A percentile compares a stretch with the other conserved stretches of the same genome.
Conservation (phyloP, 805 yeast genomes). For the Yarrowia deformans region DNA sequence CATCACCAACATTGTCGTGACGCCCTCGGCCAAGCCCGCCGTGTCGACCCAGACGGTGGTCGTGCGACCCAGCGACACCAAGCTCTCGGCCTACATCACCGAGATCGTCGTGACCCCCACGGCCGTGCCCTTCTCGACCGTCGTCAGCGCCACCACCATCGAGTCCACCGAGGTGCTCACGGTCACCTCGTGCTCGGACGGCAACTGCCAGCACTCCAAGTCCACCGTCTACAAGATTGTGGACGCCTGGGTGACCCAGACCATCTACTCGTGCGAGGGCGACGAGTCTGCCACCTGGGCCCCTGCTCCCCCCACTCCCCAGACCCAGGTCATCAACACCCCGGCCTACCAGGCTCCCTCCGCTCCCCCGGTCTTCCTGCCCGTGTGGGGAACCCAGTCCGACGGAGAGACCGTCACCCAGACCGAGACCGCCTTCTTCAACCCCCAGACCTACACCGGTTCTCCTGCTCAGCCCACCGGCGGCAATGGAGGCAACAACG, state of each 20-base stretch:
- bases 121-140: slow-evolving; percentile 15
- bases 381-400: slow-evolving; percentile 34
- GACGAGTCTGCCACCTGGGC: slow-evolving; percentile 21
- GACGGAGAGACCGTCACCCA: slow-evolving; percentile 30
- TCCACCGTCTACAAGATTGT: slow-evolving; percentile 31
- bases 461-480: slow-evolving; percentile 27
- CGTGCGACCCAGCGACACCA: slow-evolving; percentile 32
- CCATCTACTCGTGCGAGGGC: slow-evolving; percentile 24
- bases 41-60: slow-evolving; percentile 16
- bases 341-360: slow-evolving; percentile 38
- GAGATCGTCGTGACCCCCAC: slow-evolving; percentile 30
- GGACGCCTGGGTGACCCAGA: slow-evolving; percentile 29
- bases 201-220: slow-evolving; percentile 12
- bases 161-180: slow-evolving; percentile 25
- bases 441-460: slow-evolving; percentile 34
- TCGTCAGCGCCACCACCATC: slow-evolving; percentile 14
- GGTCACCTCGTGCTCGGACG: slow-evolving; percentile 31
- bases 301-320: slow-evolving; percentile 13
- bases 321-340: slow-evolving; percentile 15
- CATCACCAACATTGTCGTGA: slow-evolving; percentile 36
- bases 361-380: slow-evolving; percentile 36
- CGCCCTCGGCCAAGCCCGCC: slow-evolving; percentile 15
- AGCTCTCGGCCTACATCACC: slow-evolving; percentile 18
- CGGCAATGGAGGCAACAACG: not conserved
- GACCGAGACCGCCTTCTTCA: slow-evolving; percentile 27